Evolutionary conservation across 257 asterid species (phyloP).

Genomic region (Solanum habrochaites): DNA sequence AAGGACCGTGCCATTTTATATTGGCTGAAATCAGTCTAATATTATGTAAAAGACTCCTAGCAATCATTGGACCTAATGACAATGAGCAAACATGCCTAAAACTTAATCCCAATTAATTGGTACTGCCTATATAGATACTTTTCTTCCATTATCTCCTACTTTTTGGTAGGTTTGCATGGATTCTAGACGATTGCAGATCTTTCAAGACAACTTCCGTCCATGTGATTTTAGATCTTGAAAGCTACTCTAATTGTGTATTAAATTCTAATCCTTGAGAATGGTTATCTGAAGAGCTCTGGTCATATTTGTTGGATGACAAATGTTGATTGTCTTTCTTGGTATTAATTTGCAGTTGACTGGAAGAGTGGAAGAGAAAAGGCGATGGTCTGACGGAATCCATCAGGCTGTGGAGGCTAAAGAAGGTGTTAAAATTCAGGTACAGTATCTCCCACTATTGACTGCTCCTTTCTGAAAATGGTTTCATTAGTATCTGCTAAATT

Average conservation of each 20-base stretch:
- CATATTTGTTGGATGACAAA: background rate
- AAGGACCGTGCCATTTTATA: background rate
- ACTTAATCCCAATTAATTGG: background rate
- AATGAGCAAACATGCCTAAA: background rate
- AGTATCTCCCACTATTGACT: background rate
- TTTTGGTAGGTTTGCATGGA: background rate
- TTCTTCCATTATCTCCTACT: background rate
- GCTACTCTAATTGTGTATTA: background rate
- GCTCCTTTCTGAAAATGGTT: background rate
- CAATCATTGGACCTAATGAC: background rate
- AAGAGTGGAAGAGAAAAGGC: slow-evolving; percentile 90
- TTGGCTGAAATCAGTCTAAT: background rate
- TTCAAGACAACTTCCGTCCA: background rate
- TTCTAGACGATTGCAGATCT: background rate
- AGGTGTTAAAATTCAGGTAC: slow-evolving; percentile 79
- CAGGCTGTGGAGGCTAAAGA: slow-evolving; percentile 99
- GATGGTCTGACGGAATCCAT: slow-evolving; percentile 99
- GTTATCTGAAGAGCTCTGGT: background rate
- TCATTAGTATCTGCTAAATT: background rate
- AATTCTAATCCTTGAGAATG: background rate
- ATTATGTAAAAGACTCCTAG: background rate
- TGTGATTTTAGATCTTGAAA: background rate
- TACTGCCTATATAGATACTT: background rate
- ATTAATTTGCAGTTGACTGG: slow-evolving; percentile 69
- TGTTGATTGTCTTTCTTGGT: background rate